A percentile compares a stretch with the other conserved stretches of the same genome.
phyloP scores from a whole-genome alignment of 495 filamentous ascomycete genomes.

The Podospora comata region DNA sequence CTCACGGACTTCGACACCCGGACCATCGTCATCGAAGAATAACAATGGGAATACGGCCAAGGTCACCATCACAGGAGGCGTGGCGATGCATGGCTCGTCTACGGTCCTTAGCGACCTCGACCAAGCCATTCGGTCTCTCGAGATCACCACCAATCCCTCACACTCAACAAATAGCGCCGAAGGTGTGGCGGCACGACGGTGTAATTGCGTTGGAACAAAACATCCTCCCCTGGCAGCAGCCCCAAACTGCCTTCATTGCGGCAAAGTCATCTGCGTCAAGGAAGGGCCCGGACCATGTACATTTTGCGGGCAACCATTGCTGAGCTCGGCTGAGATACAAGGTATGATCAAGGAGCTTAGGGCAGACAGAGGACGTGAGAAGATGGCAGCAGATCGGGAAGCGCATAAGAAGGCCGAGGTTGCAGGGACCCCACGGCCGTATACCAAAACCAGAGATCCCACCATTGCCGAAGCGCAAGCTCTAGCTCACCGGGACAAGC shows the following conservation, averaged over 20 bases:
- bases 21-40: conserved; percentile 35
- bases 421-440: conserved; percentile 40
- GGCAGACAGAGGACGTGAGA: conserved; percentile 81
- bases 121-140: conserved; percentile 83
- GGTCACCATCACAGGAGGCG: conserved; percentile 65
- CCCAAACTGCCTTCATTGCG: conserved; percentile 89
- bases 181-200: conserved; percentile 57
- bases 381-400: conserved; percentile 72
- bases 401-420: conserved; percentile 63
- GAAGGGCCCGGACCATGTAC: conserved; percentile 94
- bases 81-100: conserved; percentile 71
- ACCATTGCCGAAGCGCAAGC: conserved; percentile 54
- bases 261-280: conserved; percentile 94
- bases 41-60: conserved; percentile 45
- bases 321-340: conserved; percentile 69
- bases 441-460: conserved; percentile 37
- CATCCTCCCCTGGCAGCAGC: conserved; percentile 83
- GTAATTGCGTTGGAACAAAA: conserved; percentile 78
- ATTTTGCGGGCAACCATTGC: conserved; percentile 73
- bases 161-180: conserved; percentile 44
- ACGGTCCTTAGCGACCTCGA: conserved; percentile 80
- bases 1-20: conserved; percentile 54
- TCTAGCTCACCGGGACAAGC: conserved; percentile 73
- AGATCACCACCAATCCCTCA: conserved; percentile 82
- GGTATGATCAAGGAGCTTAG: conserved; percentile 83